Conservation (phyloP, 2,329 filamentous ascomycete genomes). For the Diaporthe citrichinensis region DNA sequence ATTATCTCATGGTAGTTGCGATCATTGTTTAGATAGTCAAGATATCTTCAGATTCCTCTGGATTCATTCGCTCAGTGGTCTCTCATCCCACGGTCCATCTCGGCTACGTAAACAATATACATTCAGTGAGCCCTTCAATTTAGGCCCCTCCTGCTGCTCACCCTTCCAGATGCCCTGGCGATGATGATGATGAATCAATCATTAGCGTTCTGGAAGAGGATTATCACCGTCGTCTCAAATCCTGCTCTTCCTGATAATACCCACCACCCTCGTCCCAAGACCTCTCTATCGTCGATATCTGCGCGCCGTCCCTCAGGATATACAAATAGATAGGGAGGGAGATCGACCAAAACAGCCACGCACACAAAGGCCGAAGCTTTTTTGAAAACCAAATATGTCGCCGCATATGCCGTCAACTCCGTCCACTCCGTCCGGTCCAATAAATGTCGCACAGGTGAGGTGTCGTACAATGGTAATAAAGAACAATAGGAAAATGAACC, state of each 20-base stretch:
- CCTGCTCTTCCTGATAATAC: background rate
- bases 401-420: slow-evolving; percentile 28
- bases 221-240: background rate
- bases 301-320: background rate
- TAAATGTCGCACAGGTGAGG: slow-evolving; percentile 7
- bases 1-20: background rate
- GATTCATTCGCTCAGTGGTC: slow-evolving; percentile 4
- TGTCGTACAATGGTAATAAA: background rate
- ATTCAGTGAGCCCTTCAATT: background rate
- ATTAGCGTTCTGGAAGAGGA: background rate
- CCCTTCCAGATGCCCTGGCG: background rate
- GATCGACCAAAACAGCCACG: background rate
- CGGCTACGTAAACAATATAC: background rate
- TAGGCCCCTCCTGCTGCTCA: background rate
- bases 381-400: slow-evolving; percentile 10
- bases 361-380: slow-evolving; percentile 16
- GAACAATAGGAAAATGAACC: background rate
- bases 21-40: background rate
- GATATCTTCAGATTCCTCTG: background rate
- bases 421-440: slow-evolving; percentile 18
- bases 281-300: background rate
- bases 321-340: background rate
- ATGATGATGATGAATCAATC: slow-evolving; percentile 19
- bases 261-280: background rate
- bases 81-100: background rate